Evolutionary conservation across 2,329 filamentous ascomycete species (phyloP), one percentile per base, ranked within the genome.

Genomic region (Drechslerella stenobrocha): DNA sequence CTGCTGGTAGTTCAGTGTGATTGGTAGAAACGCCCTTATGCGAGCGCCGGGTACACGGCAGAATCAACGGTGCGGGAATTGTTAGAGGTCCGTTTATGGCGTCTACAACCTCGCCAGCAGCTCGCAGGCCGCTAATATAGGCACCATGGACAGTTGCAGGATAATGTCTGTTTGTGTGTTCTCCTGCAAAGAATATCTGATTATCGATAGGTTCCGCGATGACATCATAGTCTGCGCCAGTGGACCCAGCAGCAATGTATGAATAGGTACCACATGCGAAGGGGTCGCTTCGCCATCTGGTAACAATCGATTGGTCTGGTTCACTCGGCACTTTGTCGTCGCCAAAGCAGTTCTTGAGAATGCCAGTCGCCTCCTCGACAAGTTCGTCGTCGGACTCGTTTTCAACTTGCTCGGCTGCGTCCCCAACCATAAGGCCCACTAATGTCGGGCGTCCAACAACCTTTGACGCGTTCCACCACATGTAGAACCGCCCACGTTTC

Each of bases 191-290:
- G 77, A 92, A 89, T 6, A 98, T 79, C 18, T 70, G 70, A 70
- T 95, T 95, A 28, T 90, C 91, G 28, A 96, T 81, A 0, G 88
- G 80, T 48, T 83, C 83, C 1, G 93, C 90, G 89, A 98, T 96
- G 28, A 84, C 80, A 75, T 97, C 89, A 77, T 98, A 98, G 75
- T 98, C 93, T 52, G 90, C 88, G 1, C 88, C 83, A 52, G 84
- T 82, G 77, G 96, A 92, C 46, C 84, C 81, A 3, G 90, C 87
- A 0, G 89, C 91, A 1, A 95, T 90, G 70, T 89, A 97, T 1
- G 95, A 98, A 77, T 98, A 98, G 75, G 89, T 96, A 28, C 93
- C 93, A 70, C 87, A 82, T n/a, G 92, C 88, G 76, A 96, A 98
- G 15, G 83, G 85, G 76, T 98, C 93, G 37, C 86, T 87, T 22